These are phyloP conservation scores for Mucor velutinosus DNA, from an alignment of 371 early-diverging fungal genomes.

Conservation along the genomic window DNA sequence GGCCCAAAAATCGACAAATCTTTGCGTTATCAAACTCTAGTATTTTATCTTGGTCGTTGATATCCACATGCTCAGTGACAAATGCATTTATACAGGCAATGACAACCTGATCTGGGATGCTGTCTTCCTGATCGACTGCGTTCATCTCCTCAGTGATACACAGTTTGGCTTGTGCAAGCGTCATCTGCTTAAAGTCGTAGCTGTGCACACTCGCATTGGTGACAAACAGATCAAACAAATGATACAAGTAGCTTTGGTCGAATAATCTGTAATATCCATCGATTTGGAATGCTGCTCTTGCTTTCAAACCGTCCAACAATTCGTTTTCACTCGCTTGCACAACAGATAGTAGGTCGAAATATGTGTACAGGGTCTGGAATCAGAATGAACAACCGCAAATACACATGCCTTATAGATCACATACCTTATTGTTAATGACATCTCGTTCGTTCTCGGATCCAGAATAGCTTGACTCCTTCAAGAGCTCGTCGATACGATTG, in stretches of 20 bases:
- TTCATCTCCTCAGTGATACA: conserved; percentile 28
- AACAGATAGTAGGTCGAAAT: conserved; percentile 32
- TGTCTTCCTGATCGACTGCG: conserved; percentile 15
- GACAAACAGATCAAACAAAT: conserved; percentile 37
- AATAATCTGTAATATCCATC: conserved; percentile 43
- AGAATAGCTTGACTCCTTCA: conserved; percentile 36
- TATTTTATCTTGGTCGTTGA: background rate
- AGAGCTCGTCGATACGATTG: conserved; percentile 35
- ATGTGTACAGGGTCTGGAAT: conserved; percentile 31
- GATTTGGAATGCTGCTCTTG: conserved; percentile 40
- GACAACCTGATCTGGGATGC: conserved; percentile 37
- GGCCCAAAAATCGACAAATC: conserved; percentile 46
- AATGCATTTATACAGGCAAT: conserved; percentile 35
- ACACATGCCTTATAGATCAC: background rate
- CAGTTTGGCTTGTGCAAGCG: conserved; percentile 24
- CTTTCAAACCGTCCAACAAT: conserved; percentile 37
- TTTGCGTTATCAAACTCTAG: conserved; percentile 29
- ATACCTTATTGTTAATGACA: background rate
- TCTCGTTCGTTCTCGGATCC: conserved; percentile 40
- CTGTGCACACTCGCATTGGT: conserved; percentile 33
- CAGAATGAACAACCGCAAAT: background rate
- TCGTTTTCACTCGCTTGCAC: conserved; percentile 61
- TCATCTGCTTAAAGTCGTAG: conserved; percentile 24
- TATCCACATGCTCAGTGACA: background rate
- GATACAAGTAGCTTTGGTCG: conserved; percentile 34